Base-by-base conservation (phyloP, 352 stramenopile species). In the Globisporangium splendens region DNA sequence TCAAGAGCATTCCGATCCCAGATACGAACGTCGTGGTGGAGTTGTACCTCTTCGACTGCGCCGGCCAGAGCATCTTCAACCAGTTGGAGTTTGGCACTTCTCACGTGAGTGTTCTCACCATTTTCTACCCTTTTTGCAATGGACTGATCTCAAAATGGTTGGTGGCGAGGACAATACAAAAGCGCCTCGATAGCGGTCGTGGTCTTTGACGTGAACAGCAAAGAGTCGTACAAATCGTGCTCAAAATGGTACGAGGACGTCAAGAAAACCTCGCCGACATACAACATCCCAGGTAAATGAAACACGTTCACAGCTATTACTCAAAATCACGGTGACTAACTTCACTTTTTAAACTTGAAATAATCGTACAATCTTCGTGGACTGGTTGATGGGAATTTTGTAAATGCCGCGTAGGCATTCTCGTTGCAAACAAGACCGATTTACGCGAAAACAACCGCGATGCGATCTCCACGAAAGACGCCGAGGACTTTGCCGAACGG, bases 21-120 rank as follows among this genome's bases (percentile, higher is more conserved):
- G 82, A 97, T 54, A 90, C 86, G 39, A 96, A 97, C 61, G 75
- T 88, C 24, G 69, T 95, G 8, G 91, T 98, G 31, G 93, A 98
- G 70, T 79, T 98, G n/a, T 98, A 96, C 55, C 63, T 98, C 11
- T 96, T 97, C 46, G 93, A 98, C 68, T 97, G 89, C 57, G 84
- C 90, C 10, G 93, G 93, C 11, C 91, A 98, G 62, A 94, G 83
- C 56, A 91, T 98, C 53, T 98, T 98, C 75, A 98, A 98, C 59
- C 91, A 98, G 62, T 78, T 94, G 55, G 88, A 96, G 53, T 95
- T 97, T 67, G 83, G 87, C 38, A 76, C 84, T 10, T 72, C 83
- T 15, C 79, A 95, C 28, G 82, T 89, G 77, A n/a, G 71, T 33
- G 13, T 38, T 46, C 28, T 35, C 28, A 8, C 10, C 28, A 13